These are phyloP conservation scores for Sabuloglossum arenarium DNA, from an alignment of 495 filamentous ascomycete genomes.

Conservation along the genomic window DNA sequence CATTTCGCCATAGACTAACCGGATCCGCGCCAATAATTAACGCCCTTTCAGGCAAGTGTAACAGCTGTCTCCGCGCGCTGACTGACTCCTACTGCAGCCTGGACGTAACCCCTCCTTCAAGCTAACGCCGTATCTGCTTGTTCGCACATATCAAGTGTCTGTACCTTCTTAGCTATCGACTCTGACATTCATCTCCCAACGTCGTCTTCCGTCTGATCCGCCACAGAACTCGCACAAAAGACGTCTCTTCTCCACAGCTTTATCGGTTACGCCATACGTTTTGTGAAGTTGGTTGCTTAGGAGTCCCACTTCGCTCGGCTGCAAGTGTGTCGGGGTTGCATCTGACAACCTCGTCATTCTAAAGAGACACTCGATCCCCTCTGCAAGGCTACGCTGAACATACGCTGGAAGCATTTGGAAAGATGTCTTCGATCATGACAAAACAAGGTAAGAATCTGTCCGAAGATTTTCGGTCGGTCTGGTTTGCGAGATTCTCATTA, in stretches of 20 bases:
- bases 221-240: not conserved
- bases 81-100: not conserved
- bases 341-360: not conserved
- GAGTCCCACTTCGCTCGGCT: not conserved
- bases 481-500: not conserved
- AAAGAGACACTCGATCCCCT: not conserved
- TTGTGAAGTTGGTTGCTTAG: no score
- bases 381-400: not conserved
- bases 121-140: not conserved
- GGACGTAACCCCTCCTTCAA: not conserved
- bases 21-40: not conserved
- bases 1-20: no score
- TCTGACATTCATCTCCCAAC: not conserved
- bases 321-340: not conserved
- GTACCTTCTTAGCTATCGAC: not conserved
- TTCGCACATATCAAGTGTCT: not conserved
- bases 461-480: not conserved
- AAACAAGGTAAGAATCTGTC: not conserved
- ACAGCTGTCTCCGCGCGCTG: not conserved
- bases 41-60: not conserved
- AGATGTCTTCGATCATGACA: not conserved
- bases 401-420: not conserved
- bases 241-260: not conserved
- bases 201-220: not conserved
- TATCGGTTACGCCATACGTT: not conserved